Conservation (phyloP, 2,329 filamentous ascomycete species). For the Colletotrichum cordylinicola region DNA sequence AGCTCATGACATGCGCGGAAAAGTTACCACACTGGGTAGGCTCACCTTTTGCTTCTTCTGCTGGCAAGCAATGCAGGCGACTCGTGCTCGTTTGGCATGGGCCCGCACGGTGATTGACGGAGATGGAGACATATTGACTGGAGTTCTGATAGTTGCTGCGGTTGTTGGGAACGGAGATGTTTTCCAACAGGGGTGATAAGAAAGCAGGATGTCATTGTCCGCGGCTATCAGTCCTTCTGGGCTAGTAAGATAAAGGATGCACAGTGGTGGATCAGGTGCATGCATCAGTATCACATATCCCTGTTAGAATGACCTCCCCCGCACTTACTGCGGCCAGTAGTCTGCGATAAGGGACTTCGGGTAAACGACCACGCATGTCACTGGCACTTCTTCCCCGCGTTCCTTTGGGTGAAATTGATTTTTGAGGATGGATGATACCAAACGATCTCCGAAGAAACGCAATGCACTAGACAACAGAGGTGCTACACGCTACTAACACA, state of each 20-base stretch:
- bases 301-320: not conserved
- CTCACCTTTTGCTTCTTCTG: not conserved
- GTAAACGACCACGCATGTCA: not conserved
- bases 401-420: not conserved
- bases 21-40: not conserved
- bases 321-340: not conserved
- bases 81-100: not conserved
- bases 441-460: not conserved
- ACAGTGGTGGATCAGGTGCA: not conserved
- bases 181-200: not conserved
- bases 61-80: not conserved
- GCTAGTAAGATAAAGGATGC: not conserved
- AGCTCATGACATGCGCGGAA: fast-evolving
- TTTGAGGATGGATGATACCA: not conserved
- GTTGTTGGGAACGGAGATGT: fast-evolving
- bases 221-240: not conserved
- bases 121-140: not conserved
- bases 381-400: not conserved
- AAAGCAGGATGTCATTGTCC: not conserved
- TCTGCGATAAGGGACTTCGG: not conserved
- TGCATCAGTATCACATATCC: not conserved
- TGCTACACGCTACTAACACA: not conserved
- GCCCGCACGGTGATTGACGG: not conserved
- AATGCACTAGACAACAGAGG: too few species aligned
- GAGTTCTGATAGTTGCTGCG: not conserved